Evolutionary conservation across 305 asterid genomes (phyloP).

Genomic region (Fraxinus velutina): DNA sequence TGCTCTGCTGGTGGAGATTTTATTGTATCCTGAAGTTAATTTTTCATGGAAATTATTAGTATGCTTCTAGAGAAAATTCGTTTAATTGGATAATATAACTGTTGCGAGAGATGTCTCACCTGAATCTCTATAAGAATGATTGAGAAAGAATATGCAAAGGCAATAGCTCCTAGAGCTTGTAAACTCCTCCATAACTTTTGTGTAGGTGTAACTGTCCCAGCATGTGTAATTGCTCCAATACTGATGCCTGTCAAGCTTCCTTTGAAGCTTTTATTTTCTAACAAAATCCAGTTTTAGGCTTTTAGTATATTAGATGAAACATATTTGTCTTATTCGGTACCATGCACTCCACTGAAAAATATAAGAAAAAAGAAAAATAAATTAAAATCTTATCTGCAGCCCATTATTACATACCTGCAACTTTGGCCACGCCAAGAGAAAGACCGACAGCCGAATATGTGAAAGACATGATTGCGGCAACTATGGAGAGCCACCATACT

Average conservation of each 20-base stretch:
- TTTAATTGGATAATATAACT: not conserved
- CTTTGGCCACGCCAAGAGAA: conserved; percentile 28
- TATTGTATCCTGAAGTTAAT: conserved; percentile 23
- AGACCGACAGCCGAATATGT: conserved; percentile 31
- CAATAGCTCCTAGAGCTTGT: conserved; percentile 50
- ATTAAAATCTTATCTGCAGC: not conserved
- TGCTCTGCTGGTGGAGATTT: conserved; percentile 30
- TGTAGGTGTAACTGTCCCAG: conserved; percentile 28
- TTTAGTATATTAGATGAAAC: not conserved
- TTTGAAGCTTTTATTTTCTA: conserved; percentile 26
- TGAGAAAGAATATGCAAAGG: conserved; percentile 42
- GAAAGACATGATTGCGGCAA: conserved; percentile 33
- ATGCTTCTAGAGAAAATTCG: not conserved
- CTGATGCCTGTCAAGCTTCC: conserved; percentile 34
- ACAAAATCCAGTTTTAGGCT: not conserved
- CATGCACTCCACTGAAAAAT: not conserved
- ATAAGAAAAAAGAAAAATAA: not conserved
- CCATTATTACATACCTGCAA: conserved; percentile 13
- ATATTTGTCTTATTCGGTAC: not conserved
- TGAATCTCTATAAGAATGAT: conserved; percentile 44
- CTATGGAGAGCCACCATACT: conserved; percentile 52
- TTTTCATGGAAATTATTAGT: not conserved
- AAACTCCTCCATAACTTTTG: conserved; percentile 35
- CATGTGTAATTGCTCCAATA: conserved; percentile 22
- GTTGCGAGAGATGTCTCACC: not conserved